Evolutionary conservation across 805 yeast species (phyloP), one percentile per base, ranked within the genome.

Genomic region (Barnettozyma sucrosica): DNA sequence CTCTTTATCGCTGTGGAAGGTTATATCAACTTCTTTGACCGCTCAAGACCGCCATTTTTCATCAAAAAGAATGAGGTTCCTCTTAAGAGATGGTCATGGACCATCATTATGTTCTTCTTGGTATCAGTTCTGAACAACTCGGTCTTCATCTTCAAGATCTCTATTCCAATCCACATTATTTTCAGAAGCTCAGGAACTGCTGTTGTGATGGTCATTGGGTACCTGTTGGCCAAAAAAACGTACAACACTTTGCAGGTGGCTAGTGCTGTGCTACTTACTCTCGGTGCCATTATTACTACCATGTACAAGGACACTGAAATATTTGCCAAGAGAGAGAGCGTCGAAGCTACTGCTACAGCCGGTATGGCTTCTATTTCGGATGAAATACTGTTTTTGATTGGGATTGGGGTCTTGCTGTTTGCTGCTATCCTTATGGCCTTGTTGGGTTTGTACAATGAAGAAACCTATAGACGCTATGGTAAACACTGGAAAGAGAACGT

Each of bases 81-180:
- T 7, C 30, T 71, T 14, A 51, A 49, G 19, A 63, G 71, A 43
- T 76, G 79, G 67, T 36, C 73, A 3, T 38, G 75, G 14, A 66
- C 77, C 2, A 79, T 81, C 8, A 44, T 68, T 1, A 53, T 81
- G 46, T 80, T 75, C 56, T 80, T 76, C 52, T 40, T 69, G 3
- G 67, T 77, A 4, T 72, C 81, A 1, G 64, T 74, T 6, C 60
- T 80, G 36, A 82, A 79, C 56, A 85, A 85, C 57, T 61, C 64
- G 44, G 88, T 75, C 1, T 79, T 80, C 65, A 69, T 66, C 20
- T 80, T 66, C 57, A 70, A 78, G 30, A 68, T 85, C 16, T 74
- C 83, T 2, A 75, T 84, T 16, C 87, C 89, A 0, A 61, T 81
- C 21, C 88, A 83, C 55, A 82, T 82, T 18, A 75, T 83, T 3